These are phyloP conservation scores for Iris macrosiphon DNA, from an alignment of 106 monocot species.

Conservation along the genomic window DNA sequence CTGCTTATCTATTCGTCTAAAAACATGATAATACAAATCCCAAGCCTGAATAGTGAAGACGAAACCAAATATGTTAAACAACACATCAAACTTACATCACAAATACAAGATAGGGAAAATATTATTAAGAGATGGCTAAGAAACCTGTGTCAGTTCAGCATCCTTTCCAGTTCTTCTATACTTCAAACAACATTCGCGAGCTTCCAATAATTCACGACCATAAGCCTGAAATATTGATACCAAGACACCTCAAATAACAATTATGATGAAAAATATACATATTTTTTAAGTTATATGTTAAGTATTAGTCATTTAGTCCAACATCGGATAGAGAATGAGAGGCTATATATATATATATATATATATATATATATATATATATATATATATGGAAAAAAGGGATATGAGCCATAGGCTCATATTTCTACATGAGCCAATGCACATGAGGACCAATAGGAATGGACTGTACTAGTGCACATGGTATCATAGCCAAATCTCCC, in stretches of 20 bases:
- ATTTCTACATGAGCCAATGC: no score
- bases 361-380: no score
- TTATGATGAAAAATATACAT: not conserved
- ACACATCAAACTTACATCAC: not conserved
- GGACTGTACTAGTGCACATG: no score
- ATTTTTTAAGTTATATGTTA: no score
- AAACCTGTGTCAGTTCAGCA: constrained; percentile 95
- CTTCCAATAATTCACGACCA: constrained; percentile 88
- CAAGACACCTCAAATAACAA: constrained; percentile 6
- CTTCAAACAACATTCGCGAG: constrained; percentile 88
- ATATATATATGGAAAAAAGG: no score
- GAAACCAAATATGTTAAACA: not conserved
- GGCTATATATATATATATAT: no score
- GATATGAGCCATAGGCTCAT: no score
- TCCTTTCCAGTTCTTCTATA: constrained; percentile 84
- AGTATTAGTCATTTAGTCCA: no score
- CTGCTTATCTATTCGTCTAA: constrained; percentile 96
- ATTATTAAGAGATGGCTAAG: not conserved
- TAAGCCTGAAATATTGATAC: constrained; percentile 49
- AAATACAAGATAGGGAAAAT: constrained; percentile 1
- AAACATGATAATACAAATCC: constrained; percentile 99
- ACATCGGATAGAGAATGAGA: no score
- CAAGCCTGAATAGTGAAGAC: constrained; percentile 57
- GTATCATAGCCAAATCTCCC: no score
- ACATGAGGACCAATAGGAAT: no score